Base-by-base conservation (phyloP, 2,329 filamentous ascomycete genomes). In the Claviceps citrina region DNA sequence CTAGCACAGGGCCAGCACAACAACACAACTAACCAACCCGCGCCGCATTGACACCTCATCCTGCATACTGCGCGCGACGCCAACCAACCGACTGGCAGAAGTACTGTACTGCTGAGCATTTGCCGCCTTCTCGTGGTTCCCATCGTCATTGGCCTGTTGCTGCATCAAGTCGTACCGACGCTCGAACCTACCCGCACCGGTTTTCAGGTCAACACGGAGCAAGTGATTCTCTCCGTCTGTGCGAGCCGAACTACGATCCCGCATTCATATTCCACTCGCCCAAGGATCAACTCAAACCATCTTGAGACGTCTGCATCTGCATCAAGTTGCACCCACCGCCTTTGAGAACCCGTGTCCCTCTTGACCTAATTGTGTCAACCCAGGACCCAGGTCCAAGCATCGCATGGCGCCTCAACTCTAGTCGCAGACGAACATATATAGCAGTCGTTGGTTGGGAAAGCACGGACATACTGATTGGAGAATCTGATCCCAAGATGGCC, bases 1-100 rank as follows among this genome's bases (percentile, higher is more conserved):
- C n/a, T n/a, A n/a, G n/a, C n/a, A n/a, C n/a, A n/a, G n/a, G n/a
- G n/a, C n/a, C n/a, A n/a, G n/a, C n/a, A n/a, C n/a, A n/a, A n/a
- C n/a, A n/a, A n/a, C n/a, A n/a, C n/a, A n/a, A n/a, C n/a, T n/a
- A n/a, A 18, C 27, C 24, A 31, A n/a, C n/a, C 46, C 36, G 41
- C 44, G 40, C 48, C 43, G 35, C 40, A 40, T 43, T 47, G 48
- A 48, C 48, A 50, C 42, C 44, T 50, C 48, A 49, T 39, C 47
- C 44, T 46, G 48, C 47, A 50, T 42, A 38, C 39, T 38, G 37
- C 19, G 39, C 43, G 35, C 42, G 7, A 36, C 39, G 16, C 37
- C 31, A 27, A 39, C 25, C n/a, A 35, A 31, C 16, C 25, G 32
- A 38, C 41, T 28, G 16, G 31, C 32, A 26, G 31, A 34, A 3